A percentile compares a stretch with the other conserved stretches of the same genome.
Evolutionary conservation across 2,329 filamentous ascomycete genomes (phyloP).

Genomic region (Aspergillus thermomutatus): DNA sequence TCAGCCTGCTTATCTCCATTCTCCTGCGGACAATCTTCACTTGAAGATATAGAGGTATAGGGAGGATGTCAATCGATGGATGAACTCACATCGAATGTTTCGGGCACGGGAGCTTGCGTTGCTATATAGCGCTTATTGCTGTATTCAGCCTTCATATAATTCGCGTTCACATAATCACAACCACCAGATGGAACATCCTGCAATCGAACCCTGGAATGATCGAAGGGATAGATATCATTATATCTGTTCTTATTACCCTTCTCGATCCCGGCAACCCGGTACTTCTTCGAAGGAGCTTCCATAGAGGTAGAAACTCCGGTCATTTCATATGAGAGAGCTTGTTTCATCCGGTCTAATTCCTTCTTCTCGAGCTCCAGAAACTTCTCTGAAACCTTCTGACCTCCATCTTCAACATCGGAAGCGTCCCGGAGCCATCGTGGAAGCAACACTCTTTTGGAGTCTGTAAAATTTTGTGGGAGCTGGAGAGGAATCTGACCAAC

Average conservation of each 20-base stretch:
- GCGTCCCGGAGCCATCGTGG: slow-evolving; percentile 76
- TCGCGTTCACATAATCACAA: slow-evolving; percentile 96
- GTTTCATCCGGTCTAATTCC: slow-evolving; percentile 90
- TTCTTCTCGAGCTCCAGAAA: slow-evolving; percentile 80
- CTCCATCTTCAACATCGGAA: slow-evolving; percentile 64
- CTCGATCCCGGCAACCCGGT: slow-evolving; percentile 87
- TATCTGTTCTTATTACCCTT: slow-evolving; percentile 95
- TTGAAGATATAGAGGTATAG: neutral
- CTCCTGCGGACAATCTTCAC: neutral
- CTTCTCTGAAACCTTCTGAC: slow-evolving; percentile 74
- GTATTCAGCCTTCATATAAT: slow-evolving; percentile 72
- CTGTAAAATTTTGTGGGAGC: slow-evolving; percentile 52
- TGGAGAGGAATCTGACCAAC: slow-evolving; percentile 74
- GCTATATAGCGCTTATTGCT: slow-evolving; percentile 95
- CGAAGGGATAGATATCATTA: slow-evolving; percentile 96
- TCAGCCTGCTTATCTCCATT: neutral
- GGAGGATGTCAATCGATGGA: neutral
- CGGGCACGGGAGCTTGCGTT: slow-evolving; percentile 86
- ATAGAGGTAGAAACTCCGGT: slow-evolving; percentile 49
- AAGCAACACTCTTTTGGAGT: slow-evolving; percentile 51
- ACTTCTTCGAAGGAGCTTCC: slow-evolving; percentile 41
- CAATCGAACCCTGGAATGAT: slow-evolving; percentile 83
- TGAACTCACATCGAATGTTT: slow-evolving; percentile 76
- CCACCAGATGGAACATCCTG: slow-evolving; percentile 62
- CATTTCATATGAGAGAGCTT: slow-evolving; percentile 64